Evolutionary conservation across 148 eudicot genomes (phyloP), one percentile per base, ranked within the genome.

Genomic region (Rhododendron molle): DNA sequence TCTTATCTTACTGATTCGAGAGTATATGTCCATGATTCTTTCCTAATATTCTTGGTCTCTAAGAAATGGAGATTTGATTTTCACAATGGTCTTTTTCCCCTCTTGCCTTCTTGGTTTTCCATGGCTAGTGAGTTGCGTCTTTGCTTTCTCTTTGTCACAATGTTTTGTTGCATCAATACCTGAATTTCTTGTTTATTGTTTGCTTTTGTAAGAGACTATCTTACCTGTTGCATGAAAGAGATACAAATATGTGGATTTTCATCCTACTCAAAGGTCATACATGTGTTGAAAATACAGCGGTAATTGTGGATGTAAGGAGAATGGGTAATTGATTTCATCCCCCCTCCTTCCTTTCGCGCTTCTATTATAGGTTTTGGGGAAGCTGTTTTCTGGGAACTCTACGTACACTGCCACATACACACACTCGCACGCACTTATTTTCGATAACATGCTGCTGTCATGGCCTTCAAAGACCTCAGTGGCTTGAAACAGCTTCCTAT

Each of bases 401-500:
- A 78, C 44, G 13, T 49, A 13, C 46, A 73, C 85, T 58, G 58
- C 58, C 85, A 80, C 86, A 83, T 87, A 86, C 88, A 83, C 88
- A 86, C 88, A 54, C 60, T 1, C 60, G 3, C 21, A 54, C 60
- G 1, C 60, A 4, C 60, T 14, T 16, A 4, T 16, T 82, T 87
- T 13, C 84, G 58, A 21, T 76, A 7, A 87, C 71, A 40, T 50
- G 80, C 81, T 69, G 36, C 83, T 82, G 83, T 46, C 82, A 52
- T 86, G 92, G 91, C 88, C 84, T 90, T 80, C 81, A 76, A 71
- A 86, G 86, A 88, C 89, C 78, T 83, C 81, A 72, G 92, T 85
- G 92, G 89, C 83, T 74, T 83, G 49, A 79, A 87, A 86, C 92
- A 91, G 98, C 98, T 92, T 96, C 98, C 95, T 87, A 94, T 23